phyloP scores from a whole-genome alignment of 768 basidiomycete genomes.

The Cystofilobasidium bisporidii region DNA sequence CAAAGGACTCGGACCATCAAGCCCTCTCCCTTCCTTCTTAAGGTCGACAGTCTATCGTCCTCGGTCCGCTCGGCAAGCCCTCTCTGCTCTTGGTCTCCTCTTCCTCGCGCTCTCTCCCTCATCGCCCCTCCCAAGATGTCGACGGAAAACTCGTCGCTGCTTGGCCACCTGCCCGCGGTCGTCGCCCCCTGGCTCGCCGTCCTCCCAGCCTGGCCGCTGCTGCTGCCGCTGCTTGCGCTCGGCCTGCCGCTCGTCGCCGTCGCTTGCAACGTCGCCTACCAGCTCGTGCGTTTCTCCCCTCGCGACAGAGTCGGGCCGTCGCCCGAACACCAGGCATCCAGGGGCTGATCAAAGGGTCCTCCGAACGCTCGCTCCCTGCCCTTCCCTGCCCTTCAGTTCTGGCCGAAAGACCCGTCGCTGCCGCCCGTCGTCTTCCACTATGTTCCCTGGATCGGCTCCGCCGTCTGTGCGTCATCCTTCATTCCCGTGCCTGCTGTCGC shows the following conservation, averaged over 20 bases:
- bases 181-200: conserved; percentile 4
- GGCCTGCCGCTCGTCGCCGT: conserved; percentile 62
- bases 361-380: neutral
- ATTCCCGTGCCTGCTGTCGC: neutral
- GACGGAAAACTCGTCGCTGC: conserved; percentile 1
- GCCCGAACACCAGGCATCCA: no score
- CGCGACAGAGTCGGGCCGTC: no score
- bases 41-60: no score
- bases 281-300: conserved; percentile 43
- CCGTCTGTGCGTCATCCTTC: conserved; percentile 42
- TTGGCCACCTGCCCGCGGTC: conserved; percentile 11
- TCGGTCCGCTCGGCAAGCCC: no score
- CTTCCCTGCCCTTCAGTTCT: conserved; percentile 44
- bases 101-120: no score
- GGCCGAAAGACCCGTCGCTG: conserved; percentile 58
- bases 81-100: no score
- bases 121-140: no score
- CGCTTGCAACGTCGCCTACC: conserved; percentile 63
- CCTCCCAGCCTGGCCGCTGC: conserved; percentile 22
- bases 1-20: no score
- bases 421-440: conserved; percentile 92
- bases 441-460: conserved; percentile 82
- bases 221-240: conserved; percentile 42
- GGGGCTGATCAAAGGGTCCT: no score
- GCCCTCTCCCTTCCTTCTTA: no score